phyloP scores from a whole-genome alignment of 768 basidiomycete species.

The Russula abietina region DNA sequence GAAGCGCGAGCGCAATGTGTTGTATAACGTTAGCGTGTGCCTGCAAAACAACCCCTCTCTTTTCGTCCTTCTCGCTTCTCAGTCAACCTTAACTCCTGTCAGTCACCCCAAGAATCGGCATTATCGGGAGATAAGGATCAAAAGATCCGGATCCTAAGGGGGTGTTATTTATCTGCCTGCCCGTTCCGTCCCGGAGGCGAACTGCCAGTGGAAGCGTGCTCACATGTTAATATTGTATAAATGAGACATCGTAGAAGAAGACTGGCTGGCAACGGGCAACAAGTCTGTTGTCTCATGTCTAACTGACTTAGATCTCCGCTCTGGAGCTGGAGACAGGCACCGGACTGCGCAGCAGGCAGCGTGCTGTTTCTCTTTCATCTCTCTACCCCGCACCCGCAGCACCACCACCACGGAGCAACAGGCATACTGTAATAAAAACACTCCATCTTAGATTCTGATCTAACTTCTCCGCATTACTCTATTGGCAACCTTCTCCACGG shows the following conservation, averaged over 20 bases:
- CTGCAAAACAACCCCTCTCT: neutral
- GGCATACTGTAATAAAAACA: neutral
- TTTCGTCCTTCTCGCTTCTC: neutral
- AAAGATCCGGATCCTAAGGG: neutral
- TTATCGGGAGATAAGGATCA: neutral
- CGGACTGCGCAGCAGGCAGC: neutral
- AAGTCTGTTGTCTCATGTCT: neutral
- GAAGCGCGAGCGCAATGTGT: too few species aligned
- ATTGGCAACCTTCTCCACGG: neutral
- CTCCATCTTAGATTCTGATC: neutral
- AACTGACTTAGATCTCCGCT: conserved; percentile 19
- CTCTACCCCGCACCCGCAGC: neutral
- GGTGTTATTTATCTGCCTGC: neutral
- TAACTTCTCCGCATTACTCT: neutral
- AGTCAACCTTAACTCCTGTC: neutral
- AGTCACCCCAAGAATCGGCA: neutral
- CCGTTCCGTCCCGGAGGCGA: neutral
- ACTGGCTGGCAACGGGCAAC: too few species aligned
- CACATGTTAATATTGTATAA: neutral
- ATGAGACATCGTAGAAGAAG: neutral
- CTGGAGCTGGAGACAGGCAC: conserved; percentile 5
- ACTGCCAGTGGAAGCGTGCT: neutral
- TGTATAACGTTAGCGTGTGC: too few species aligned
- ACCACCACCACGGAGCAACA: neutral
- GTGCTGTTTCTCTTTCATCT: neutral